Conservation (phyloP, 805 yeast species). For the Kregervanrija fluxuum region DNA sequence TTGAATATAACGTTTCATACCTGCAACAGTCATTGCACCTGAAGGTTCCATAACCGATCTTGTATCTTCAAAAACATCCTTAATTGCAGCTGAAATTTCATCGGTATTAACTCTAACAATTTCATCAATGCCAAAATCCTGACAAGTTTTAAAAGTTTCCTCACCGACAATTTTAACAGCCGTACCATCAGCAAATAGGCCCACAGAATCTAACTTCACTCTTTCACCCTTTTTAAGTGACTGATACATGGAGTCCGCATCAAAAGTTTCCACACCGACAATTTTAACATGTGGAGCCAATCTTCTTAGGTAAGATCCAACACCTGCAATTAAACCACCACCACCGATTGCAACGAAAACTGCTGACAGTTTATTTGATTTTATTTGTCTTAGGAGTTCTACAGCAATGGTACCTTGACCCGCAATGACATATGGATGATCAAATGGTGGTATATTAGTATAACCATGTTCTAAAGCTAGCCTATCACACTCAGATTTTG, state of each 20-base stretch:
- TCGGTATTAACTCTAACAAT: conserved; percentile 55
- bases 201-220: conserved; percentile 62
- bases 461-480: conserved; percentile 62
- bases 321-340: conserved; percentile 91
- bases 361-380: conserved; percentile 69
- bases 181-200: conserved; percentile 98
- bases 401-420: conserved; percentile 98
- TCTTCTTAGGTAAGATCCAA: conserved; percentile 83
- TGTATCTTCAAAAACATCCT: conserved; percentile 94
- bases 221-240: conserved; percentile 53
- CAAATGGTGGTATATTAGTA: conserved; percentile 95
- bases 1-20: conserved; percentile 74
- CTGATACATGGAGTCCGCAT: conserved; percentile 86
- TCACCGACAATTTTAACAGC: conserved; percentile 88
- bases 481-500: conserved; percentile 82
- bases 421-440: conserved; percentile 96
- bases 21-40: conserved; percentile 96
- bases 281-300: conserved; percentile 96
- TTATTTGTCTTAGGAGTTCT: conserved; percentile 84
- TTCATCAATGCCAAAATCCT: conserved; percentile 71
- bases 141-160: conserved; percentile 80
- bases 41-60: conserved; percentile 93
- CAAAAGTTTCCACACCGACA: conserved; percentile 93
- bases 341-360: conserved; percentile 95
- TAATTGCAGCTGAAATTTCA: conserved; percentile 92